These are phyloP conservation scores for Quercus cerris DNA, from an alignment of 306 rosid genomes.

Conservation along the genomic window DNA sequence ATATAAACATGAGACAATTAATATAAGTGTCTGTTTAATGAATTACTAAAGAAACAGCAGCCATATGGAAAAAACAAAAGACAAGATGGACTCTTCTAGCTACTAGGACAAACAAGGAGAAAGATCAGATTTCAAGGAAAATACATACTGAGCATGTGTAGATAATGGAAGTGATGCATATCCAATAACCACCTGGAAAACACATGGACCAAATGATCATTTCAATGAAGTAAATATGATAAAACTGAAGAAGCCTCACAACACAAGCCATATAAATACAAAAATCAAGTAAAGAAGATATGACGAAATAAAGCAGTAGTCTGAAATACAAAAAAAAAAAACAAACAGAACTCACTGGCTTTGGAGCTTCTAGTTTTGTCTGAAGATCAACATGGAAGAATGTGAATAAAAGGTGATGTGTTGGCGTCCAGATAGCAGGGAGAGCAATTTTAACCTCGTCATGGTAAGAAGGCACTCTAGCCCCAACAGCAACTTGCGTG, in stretches of 20 bases:
- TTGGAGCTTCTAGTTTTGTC: slow-evolving; percentile 92
- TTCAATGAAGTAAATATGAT: slow-evolving; percentile 14
- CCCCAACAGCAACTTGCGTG: slow-evolving; percentile 89
- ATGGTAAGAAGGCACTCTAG: slow-evolving; percentile 74
- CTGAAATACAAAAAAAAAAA: slow-evolving; percentile 9
- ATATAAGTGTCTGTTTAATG: not conserved
- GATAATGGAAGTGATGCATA: slow-evolving; percentile 90
- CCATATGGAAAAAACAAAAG: not conserved
- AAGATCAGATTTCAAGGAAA: slow-evolving; percentile 15
- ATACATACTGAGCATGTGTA: slow-evolving; percentile 89
- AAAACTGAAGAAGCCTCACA: slow-evolving; percentile 11
- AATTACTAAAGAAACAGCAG: slow-evolving; percentile 8
- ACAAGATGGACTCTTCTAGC: not conserved
- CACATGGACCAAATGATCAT: slow-evolving; percentile 21
- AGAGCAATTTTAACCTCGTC: slow-evolving; percentile 94
- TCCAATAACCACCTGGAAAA: slow-evolving; percentile 84
- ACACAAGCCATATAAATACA: not conserved
- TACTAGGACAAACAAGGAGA: slow-evolving; percentile 11
- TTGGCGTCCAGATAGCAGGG: slow-evolving; percentile 95
- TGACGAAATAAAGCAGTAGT: slow-evolving; percentile 12
- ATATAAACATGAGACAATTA: not conserved
- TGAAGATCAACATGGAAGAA: slow-evolving; percentile 91
- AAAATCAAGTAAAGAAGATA: slow-evolving; percentile 8
- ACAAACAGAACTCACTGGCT: slow-evolving; percentile 59
- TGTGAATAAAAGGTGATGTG: slow-evolving; percentile 84